These are phyloP conservation scores for Penicillium glabrum DNA, from an alignment of 2,329 filamentous ascomycete genomes.

Conservation along the genomic window DNA sequence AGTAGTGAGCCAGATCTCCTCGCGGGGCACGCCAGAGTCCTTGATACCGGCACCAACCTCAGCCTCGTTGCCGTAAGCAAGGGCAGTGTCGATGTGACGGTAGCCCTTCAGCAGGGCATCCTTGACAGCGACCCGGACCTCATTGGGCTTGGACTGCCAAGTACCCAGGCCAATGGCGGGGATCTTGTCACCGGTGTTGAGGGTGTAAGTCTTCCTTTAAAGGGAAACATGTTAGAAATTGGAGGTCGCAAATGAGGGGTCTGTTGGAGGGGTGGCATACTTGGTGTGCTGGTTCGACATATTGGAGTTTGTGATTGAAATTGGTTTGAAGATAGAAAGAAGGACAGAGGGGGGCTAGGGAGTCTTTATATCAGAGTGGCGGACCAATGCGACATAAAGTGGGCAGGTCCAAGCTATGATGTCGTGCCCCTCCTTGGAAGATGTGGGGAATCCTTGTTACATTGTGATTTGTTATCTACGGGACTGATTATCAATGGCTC, in stretches of 20 bases:
- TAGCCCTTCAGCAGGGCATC: conserved; percentile 53
- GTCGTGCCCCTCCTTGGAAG: conserved; percentile 10
- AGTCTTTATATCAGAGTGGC: conserved; percentile 11
- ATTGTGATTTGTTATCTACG: neutral
- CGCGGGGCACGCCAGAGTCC: conserved; percentile 65
- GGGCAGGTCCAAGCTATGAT: conserved; percentile 27
- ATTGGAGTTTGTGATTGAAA: conserved; percentile 4
- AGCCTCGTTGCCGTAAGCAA: conserved; percentile 63
- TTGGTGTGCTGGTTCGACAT: conserved; percentile 27
- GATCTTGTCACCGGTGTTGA: conserved; percentile 52
- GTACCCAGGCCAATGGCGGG: conserved; percentile 55
- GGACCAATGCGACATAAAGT: conserved; percentile 8
- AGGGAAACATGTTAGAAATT: neutral
- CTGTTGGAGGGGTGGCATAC: conserved; percentile 3
- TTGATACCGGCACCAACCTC: conserved; percentile 67
- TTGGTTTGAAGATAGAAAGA: neutral
- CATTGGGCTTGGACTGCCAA: conserved; percentile 56
- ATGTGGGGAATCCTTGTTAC: conserved; percentile 5
- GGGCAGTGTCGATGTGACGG: conserved; percentile 55
- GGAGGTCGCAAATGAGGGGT: neutral
- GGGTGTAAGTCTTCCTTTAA: conserved; percentile 41
- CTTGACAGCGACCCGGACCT: conserved; percentile 51
- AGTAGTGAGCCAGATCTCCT: conserved; percentile 67
- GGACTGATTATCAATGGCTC: neutral
- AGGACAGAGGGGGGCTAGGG: neutral